Percentiles rank a stretch among this genome's conserved stretches.
These are phyloP conservation scores for Inonotus hispidus DNA, from an alignment of 1,284 basidiomycete species.

Conservation along the genomic window DNA sequence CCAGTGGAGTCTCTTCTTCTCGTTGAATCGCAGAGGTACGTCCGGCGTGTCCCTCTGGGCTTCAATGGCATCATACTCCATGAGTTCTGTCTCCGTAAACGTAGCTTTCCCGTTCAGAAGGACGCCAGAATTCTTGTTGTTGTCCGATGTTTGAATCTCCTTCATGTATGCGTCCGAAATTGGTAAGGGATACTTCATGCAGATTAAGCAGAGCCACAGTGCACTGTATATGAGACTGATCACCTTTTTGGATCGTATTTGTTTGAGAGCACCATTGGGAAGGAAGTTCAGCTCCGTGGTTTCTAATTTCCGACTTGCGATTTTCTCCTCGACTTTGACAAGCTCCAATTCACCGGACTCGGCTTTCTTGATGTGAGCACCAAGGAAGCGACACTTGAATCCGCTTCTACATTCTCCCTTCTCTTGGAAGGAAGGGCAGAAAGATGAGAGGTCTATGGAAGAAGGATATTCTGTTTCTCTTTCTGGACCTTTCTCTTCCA, in stretches of 20 bases:
- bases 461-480: constrained; percentile 20
- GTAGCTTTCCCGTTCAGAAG: background rate
- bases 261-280: constrained; percentile 47
- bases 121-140: background rate
- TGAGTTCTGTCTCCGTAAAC: constrained; percentile 15
- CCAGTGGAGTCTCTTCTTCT: constrained; percentile 90
- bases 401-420: constrained; percentile 83
- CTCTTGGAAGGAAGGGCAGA: constrained; percentile 71
- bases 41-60: constrained; percentile 54
- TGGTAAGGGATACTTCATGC: constrained; percentile 58
- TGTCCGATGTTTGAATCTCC: constrained; percentile 41
- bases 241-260: constrained; percentile 65
- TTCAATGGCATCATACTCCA: constrained; percentile 18
- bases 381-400: constrained; percentile 88
- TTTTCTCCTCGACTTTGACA: constrained; percentile 53
- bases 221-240: constrained; percentile 18
- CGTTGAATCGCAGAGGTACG: constrained; percentile 63
- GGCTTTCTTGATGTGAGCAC: constrained; percentile 56
- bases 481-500: constrained; percentile 28
- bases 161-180: constrained; percentile 65
- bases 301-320: constrained; percentile 42
- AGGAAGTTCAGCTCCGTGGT: constrained; percentile 76
- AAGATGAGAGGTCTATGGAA: constrained; percentile 44
- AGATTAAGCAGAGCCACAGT: background rate
- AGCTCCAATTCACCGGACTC: constrained; percentile 40